These are phyloP conservation scores for Phellopilus nigrolimitatus DNA, from an alignment of 1,284 basidiomycete genomes.

Conservation along the genomic window DNA sequence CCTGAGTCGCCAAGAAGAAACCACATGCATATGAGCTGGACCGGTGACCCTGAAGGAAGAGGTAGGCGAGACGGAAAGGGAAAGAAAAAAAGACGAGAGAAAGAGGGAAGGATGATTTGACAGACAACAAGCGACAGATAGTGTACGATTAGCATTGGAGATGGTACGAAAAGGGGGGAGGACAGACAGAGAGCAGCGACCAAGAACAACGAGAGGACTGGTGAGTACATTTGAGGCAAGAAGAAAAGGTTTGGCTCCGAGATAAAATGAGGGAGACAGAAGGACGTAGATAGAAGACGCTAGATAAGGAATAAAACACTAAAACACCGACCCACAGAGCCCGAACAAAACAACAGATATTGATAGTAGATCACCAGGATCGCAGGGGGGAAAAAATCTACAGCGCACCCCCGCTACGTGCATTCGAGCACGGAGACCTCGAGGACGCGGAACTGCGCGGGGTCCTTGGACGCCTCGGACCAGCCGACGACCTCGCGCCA, in stretches of 20 bases:
- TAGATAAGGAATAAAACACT: constrained; percentile 19
- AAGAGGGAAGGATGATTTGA: background rate
- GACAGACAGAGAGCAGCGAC: background rate
- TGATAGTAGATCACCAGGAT: background rate
- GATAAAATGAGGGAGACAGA: constrained; percentile 5
- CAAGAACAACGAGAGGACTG: background rate
- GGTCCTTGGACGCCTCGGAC: constrained; percentile 71
- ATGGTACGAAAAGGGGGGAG: background rate
- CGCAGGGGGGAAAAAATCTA: background rate
- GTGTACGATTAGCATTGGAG: background rate
- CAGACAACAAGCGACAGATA: background rate
- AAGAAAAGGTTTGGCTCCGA: background rate
- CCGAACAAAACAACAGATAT: background rate
- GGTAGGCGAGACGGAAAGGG: too few relatives aligned
- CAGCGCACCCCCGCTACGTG: constrained; percentile 30
- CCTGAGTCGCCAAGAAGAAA: background rate
- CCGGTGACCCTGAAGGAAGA: too few relatives aligned
- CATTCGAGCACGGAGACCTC: constrained; percentile 75
- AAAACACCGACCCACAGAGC: background rate
- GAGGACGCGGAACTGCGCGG: constrained; percentile 64
- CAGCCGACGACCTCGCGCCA: constrained; percentile 75
- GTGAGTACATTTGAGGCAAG: background rate
- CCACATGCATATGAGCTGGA: background rate
- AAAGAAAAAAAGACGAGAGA: background rate
- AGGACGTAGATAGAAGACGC: background rate